phyloP scores from a whole-genome alignment of 352 stramenopile species.

The Globisporangium carolinianum region DNA sequence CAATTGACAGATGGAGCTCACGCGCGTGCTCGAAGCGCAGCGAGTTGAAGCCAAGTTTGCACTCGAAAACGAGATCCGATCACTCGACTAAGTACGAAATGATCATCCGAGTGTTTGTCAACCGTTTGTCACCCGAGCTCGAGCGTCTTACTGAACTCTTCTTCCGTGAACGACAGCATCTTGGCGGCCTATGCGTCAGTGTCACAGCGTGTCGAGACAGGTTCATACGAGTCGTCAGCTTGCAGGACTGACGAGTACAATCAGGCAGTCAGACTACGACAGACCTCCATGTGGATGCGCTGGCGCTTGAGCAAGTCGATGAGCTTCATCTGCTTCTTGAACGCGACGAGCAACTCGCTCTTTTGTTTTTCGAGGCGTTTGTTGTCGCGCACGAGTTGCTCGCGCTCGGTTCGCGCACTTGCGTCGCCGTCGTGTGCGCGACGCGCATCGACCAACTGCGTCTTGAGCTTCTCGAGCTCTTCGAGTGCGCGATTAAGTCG shows the following conservation, averaged over 20 bases:
- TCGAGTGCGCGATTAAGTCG: constrained; percentile 70
- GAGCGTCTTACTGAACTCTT: constrained; percentile 76
- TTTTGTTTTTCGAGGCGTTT: constrained; percentile 82
- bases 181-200: constrained; percentile 44
- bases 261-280: neutral
- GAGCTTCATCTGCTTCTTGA: constrained; percentile 86
- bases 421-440: constrained; percentile 36
- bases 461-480: constrained; percentile 68
- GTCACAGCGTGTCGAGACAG: no score
- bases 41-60: constrained; percentile 59
- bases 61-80: constrained; percentile 51
- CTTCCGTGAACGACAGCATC: constrained; percentile 82
- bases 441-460: constrained; percentile 54
- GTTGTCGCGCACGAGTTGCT: constrained; percentile 56
- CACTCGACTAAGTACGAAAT: neutral
- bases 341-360: constrained; percentile 61
- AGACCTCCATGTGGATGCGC: constrained; percentile 80
- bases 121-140: constrained; percentile 32
- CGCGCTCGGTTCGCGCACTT: constrained; percentile 45
- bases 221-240: no score
- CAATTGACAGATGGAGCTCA: constrained; percentile 52
- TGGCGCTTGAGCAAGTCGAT: constrained; percentile 83
- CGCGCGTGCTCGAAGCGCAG: constrained; percentile 66
- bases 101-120: neutral
- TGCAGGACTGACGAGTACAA: no score